Evolutionary conservation across 306 rosid species (phyloP), one percentile per base, ranked within the genome.

Genomic region (Oxytropis ochrocephala): DNA sequence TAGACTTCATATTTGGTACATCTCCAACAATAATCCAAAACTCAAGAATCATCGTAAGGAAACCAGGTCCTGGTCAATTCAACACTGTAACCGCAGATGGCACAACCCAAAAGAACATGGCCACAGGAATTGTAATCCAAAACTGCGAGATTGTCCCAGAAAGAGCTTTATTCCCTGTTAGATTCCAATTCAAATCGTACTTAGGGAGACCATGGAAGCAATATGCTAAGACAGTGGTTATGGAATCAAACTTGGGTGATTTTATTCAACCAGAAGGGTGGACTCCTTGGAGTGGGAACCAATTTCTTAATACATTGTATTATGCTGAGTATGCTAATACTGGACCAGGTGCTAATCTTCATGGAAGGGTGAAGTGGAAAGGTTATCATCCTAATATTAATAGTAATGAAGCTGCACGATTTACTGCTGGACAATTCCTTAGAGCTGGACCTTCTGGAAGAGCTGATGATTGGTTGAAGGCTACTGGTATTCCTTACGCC

Each of bases 131-230:
- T 1, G 87, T 91, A 5, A 24, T 91, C 67, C 97, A 91, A 41
- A 88, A 88, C 61, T 88, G 88, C 65, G 83, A 79, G 14, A 91
- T 91, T 11, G 60, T 84, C 0, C 81, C 96, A 0, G 96, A 88
- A 33, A 5, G 0, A 13, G 82, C 14, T 0, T 74, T 88, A 0
- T 35, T 14, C 65, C 82, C 89, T 0, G 49, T 11, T 0, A 78
- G 88, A 66, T 70, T 80, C 6, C 39, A n/a, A 8, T 8, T 80
- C 18, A 72, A 70, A 7, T 75, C 87, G 0, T 91, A 76, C 79
- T 19, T 91, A 65, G 97, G 96, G 0, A 75, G 97, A 44, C 96
- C 96, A 6, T 91, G 97, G 97, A 88, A 87, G 70, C 16, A 36
- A 1, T 88, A 21, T 47, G 43, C 97, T 0, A 87, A 44, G 64